Conservation (phyloP, 768 basidiomycete species). For the Calocybe cyanea region DNA sequence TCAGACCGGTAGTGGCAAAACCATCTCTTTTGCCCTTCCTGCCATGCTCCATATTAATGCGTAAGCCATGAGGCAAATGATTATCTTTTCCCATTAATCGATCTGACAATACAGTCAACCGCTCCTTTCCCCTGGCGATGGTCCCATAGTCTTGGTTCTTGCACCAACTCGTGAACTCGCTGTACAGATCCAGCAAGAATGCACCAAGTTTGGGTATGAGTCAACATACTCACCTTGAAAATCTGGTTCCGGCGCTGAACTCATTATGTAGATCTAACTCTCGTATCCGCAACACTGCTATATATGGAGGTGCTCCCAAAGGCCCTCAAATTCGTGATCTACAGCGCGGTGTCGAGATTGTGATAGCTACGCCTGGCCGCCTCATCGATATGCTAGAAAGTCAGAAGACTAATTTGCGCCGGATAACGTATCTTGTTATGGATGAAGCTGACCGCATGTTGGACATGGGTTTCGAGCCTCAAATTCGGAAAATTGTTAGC, state of each 20-base stretch:
- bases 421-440: slow-evolving; percentile 97
- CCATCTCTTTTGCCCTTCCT: slow-evolving; percentile 96
- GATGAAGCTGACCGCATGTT: slow-evolving; percentile 99
- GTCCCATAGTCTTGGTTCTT: slow-evolving; percentile 93
- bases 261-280: slow-evolving; percentile 66
- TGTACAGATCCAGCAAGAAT: slow-evolving; percentile 98
- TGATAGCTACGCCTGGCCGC: slow-evolving; percentile 99
- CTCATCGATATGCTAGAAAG: slow-evolving; percentile 98
- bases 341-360: slow-evolving; percentile 94
- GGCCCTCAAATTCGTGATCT: slow-evolving; percentile 98
- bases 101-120: slow-evolving; percentile 63
- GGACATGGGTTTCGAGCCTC: slow-evolving; percentile 99
- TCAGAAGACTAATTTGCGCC: slow-evolving; percentile 92
- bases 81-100: slow-evolving; percentile 14
- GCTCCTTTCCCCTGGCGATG: slow-evolving; percentile 88
- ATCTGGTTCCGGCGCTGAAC: background rate
- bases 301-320: slow-evolving; percentile 98
- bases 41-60: slow-evolving; percentile 99
- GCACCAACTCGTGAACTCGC: slow-evolving; percentile 98
- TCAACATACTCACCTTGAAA: background rate
- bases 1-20: slow-evolving; percentile 98
- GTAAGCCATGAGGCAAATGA: slow-evolving; percentile 39
- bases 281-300: slow-evolving; percentile 95
- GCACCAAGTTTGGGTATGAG: slow-evolving; percentile 91
- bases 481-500: slow-evolving; percentile 95